phyloP scores from a whole-genome alignment of 2,329 filamentous ascomycete species.

The Xylariaceae sp. region DNA sequence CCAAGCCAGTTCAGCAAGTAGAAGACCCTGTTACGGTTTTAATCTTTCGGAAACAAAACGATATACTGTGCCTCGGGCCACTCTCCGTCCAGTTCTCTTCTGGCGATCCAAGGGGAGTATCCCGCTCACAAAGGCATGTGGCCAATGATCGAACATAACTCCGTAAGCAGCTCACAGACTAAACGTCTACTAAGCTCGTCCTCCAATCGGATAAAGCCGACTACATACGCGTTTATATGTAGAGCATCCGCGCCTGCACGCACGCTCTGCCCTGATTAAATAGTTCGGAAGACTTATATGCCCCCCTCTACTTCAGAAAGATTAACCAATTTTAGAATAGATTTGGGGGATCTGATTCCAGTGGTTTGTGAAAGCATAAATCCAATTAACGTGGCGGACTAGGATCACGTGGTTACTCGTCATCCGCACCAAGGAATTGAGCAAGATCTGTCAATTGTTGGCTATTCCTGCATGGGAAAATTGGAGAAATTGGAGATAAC shows the following conservation, averaged over 20 bases:
- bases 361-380: too few relatives aligned
- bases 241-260: not conserved
- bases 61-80: too few relatives aligned
- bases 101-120: too few relatives aligned
- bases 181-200: not conserved
- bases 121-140: not conserved
- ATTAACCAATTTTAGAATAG: too few relatives aligned
- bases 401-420: not conserved
- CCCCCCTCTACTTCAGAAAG: not conserved
- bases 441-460: not conserved
- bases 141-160: not conserved
- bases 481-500: not conserved
- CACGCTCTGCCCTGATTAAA: not conserved
- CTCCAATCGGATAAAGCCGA: conserved; percentile 4
- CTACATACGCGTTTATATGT: not conserved
- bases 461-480: not conserved
- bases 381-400: not conserved
- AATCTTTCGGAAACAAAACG: not conserved
- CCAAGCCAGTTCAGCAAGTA: not conserved
- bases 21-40: not conserved
- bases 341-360: too few relatives aligned
- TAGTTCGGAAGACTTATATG: not conserved
- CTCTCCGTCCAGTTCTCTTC: too few relatives aligned
- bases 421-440: not conserved
- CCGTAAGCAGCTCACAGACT: not conserved